Conservation (phyloP, 805 yeast species). For the Jamesozyma lodderae region DNA sequence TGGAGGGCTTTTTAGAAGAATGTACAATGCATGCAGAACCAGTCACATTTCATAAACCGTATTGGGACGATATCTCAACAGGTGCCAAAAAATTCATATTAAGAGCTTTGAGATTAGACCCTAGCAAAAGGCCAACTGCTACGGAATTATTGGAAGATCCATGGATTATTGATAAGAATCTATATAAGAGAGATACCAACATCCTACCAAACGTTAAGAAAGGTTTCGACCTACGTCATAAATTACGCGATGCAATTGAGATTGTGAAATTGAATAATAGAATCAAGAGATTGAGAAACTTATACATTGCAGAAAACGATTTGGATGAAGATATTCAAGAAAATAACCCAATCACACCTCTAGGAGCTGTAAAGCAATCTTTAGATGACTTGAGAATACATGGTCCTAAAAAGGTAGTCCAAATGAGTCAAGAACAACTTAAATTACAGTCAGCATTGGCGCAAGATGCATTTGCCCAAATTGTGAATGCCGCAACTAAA, state of each 20-base stretch:
- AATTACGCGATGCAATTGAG: slow-evolving; percentile 79
- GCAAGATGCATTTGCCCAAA: slow-evolving; percentile 55
- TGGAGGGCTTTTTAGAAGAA: slow-evolving; percentile 71
- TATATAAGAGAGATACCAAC: slow-evolving; percentile 42
- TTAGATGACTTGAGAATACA: slow-evolving; percentile 9
- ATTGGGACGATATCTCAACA: slow-evolving; percentile 74
- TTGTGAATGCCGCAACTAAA: slow-evolving; percentile 58
- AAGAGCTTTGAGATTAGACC: slow-evolving; percentile 59
- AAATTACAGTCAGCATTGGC: slow-evolving; percentile 35
- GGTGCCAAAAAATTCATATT: slow-evolving; percentile 76
- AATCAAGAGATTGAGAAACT: slow-evolving; percentile 57
- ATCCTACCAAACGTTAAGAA: slow-evolving; percentile 72
- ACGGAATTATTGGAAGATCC: slow-evolving; percentile 54
- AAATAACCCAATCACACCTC: slow-evolving; percentile 6
- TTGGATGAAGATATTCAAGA: slow-evolving; percentile 28
- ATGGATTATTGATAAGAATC: slow-evolving; percentile 56
- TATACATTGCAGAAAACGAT: slow-evolving; percentile 40
- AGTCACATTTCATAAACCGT: slow-evolving; percentile 76
- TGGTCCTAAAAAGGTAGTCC: slow-evolving; percentile 6
- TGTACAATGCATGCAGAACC: slow-evolving; percentile 59
- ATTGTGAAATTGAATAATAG: slow-evolving; percentile 74
- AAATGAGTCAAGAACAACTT: slow-evolving; percentile 9
- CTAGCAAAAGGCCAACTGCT: slow-evolving; percentile 61
- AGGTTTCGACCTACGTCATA: slow-evolving; percentile 75
- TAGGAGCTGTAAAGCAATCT: slow-evolving; percentile 18